phyloP scores from a whole-genome alignment of 2,329 filamentous ascomycete species.

The Triangularia verruculosa region DNA sequence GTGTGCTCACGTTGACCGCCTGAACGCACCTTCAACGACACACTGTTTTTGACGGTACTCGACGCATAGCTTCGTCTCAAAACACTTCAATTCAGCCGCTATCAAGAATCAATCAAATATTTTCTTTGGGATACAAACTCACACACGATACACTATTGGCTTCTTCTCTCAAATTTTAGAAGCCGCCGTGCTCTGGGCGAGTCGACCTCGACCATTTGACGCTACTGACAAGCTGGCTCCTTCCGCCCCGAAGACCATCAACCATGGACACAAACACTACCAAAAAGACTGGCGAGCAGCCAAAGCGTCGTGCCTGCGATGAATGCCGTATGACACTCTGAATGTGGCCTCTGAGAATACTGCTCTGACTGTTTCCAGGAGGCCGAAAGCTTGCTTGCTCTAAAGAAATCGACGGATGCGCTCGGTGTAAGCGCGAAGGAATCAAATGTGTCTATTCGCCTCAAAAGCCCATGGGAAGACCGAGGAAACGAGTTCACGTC shows the following conservation, averaged over 20 bases:
- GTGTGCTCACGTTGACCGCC: background rate
- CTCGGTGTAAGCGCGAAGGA: slow-evolving; percentile 55
- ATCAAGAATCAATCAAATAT: no score
- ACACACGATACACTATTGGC: no score
- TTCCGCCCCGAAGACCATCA: background rate
- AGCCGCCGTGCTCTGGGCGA: background rate
- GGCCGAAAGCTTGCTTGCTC: slow-evolving; percentile 63
- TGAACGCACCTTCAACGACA: background rate
- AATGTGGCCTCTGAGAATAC: background rate
- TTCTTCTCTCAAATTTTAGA: background rate
- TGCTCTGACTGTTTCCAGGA: slow-evolving; percentile 41
- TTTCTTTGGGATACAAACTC: no score
- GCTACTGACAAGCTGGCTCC: background rate
- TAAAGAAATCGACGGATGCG: slow-evolving; percentile 59
- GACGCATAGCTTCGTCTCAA: background rate
- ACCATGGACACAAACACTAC: slow-evolving; percentile 8
- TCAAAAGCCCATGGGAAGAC: slow-evolving; percentile 65
- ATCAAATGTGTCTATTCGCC: slow-evolving; percentile 60
- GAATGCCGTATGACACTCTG: slow-evolving; percentile 58
- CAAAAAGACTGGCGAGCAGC: slow-evolving; percentile 20
- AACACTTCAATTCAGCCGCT: background rate
- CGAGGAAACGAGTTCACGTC: slow-evolving; percentile 52
- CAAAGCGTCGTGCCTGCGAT: slow-evolving; percentile 62
- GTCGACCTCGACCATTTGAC: no score
- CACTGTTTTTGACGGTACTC: background rate